phyloP scores from a whole-genome alignment of 371 early-diverging fungal genomes.

The Mortierella sp. region DNA sequence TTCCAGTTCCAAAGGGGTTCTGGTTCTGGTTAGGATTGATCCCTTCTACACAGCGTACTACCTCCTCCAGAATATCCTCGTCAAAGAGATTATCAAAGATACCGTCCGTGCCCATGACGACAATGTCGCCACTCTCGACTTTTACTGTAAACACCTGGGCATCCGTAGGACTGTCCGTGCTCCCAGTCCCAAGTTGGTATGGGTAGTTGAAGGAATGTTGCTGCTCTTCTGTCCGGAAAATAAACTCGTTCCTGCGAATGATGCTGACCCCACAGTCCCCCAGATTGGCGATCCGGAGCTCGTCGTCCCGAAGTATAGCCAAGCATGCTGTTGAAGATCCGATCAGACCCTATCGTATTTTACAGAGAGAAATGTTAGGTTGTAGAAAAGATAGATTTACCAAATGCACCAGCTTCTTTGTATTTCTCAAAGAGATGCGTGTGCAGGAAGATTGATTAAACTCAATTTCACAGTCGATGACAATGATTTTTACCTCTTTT shows the following conservation, averaged over 20 bases:
- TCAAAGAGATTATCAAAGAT: slow-evolving; percentile 90
- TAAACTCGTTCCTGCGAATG: slow-evolving; percentile 86
- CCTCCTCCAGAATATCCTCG: slow-evolving; percentile 82
- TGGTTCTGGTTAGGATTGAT: slow-evolving; percentile 51
- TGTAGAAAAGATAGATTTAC: neutral
- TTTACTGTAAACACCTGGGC: slow-evolving; percentile 87
- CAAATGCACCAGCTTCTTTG: neutral
- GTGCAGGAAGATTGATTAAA: neutral
- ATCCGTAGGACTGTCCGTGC: slow-evolving; percentile 75
- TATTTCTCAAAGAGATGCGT: neutral
- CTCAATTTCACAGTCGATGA: neutral
- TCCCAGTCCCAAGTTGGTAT: slow-evolving; percentile 83
- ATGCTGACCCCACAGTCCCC: slow-evolving; percentile 95
- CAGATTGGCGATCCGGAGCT: slow-evolving; percentile 92
- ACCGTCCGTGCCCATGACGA: slow-evolving; percentile 86
- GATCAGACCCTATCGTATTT: slow-evolving; percentile 66
- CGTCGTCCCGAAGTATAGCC: slow-evolving; percentile 90
- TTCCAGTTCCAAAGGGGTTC: slow-evolving; percentile 65
- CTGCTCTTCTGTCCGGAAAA: slow-evolving; percentile 94
- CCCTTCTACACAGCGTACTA: slow-evolving; percentile 72
- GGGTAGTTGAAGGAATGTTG: slow-evolving; percentile 91
- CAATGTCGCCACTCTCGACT: slow-evolving; percentile 83
- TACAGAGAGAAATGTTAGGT: neutral
- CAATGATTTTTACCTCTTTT: slow-evolving; percentile 67
- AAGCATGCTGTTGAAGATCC: slow-evolving; percentile 95